These are phyloP conservation scores for Solanum gandarillasii DNA, from an alignment of 257 asterid genomes.

Conservation along the genomic window DNA sequence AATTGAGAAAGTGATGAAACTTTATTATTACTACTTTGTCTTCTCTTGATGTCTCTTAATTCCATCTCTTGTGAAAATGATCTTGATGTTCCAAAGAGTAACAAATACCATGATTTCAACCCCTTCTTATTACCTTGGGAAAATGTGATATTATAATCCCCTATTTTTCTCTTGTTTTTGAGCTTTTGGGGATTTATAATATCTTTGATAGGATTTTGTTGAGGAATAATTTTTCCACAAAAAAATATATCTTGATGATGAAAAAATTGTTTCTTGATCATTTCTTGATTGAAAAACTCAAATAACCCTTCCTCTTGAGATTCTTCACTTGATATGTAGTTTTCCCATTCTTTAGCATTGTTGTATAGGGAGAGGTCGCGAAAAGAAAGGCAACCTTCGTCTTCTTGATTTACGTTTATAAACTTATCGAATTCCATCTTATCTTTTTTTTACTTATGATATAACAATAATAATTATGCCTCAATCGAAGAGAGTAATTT, in stretches of 20 bases:
- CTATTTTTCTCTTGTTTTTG: neutral
- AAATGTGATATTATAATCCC: neutral
- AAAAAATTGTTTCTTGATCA: neutral
- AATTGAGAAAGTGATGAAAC: neutral
- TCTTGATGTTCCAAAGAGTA: neutral
- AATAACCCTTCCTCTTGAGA: neutral
- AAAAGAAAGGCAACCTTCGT: neutral
- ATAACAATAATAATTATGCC: neutral
- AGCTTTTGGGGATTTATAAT: neutral
- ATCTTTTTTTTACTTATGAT: neutral
- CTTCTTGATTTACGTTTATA: neutral
- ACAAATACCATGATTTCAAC: neutral
- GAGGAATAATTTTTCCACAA: neutral
- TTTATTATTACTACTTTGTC: neutral
- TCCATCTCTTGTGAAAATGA: neutral
- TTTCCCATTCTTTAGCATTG: neutral
- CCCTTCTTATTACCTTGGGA: neutral
- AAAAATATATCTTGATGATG: neutral
- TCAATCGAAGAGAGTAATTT: rapidly evolving
- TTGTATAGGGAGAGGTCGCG: neutral
- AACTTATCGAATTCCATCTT: neutral
- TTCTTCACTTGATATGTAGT: neutral
- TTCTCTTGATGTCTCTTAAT: neutral
- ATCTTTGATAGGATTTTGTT: neutral
- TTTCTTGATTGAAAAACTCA: neutral